These are phyloP conservation scores for Athelia sp. DNA, from an alignment of 1,284 basidiomycete genomes.

Conservation along the genomic window DNA sequence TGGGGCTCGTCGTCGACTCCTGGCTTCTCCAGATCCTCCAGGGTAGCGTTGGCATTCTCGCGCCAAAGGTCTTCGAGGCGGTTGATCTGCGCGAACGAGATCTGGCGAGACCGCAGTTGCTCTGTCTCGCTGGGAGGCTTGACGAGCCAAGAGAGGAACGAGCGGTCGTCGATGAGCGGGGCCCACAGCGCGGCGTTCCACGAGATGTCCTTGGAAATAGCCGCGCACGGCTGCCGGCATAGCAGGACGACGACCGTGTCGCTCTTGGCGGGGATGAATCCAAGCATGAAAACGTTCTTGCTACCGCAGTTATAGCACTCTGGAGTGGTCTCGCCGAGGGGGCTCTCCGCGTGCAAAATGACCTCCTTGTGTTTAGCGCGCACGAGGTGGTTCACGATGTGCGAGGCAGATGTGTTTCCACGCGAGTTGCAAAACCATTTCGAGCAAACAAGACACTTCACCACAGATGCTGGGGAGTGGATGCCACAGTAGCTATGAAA, in stretches of 20 bases:
- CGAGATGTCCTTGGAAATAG: slow-evolving; percentile 95
- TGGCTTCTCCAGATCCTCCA: slow-evolving; percentile 96
- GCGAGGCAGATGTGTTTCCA: slow-evolving; percentile 95
- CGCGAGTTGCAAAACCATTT: slow-evolving; percentile 99
- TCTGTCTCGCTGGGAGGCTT: slow-evolving; percentile 96
- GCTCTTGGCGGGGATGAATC: slow-evolving; percentile 98
- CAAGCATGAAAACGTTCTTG: slow-evolving; percentile 99
- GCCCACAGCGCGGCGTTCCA: slow-evolving; percentile 99
- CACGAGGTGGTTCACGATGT: slow-evolving; percentile 98
- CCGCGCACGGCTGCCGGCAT: slow-evolving; percentile 97
- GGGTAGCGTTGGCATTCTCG: slow-evolving; percentile 89
- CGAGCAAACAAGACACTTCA: slow-evolving; percentile 92
- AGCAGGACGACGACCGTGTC: slow-evolving; percentile 99
- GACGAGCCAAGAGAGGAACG: slow-evolving; percentile 98
- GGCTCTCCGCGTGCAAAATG: slow-evolving; percentile 90
- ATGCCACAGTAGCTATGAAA: slow-evolving; percentile 91
- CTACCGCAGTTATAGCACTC: slow-evolving; percentile 99
- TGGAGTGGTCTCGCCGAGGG: slow-evolving; percentile 94
- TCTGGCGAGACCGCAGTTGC: slow-evolving; percentile 91
- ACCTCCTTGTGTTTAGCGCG: slow-evolving; percentile 99
- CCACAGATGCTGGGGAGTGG: slow-evolving; percentile 94
- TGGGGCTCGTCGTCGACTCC: slow-evolving; percentile 97
- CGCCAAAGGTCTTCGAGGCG: slow-evolving; percentile 98
- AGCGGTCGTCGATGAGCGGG: slow-evolving; percentile 96
- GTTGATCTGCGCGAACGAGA: slow-evolving; percentile 96